Base-by-base conservation (phyloP, 768 basidiomycete species). In the Obba rivulosa region DNA sequence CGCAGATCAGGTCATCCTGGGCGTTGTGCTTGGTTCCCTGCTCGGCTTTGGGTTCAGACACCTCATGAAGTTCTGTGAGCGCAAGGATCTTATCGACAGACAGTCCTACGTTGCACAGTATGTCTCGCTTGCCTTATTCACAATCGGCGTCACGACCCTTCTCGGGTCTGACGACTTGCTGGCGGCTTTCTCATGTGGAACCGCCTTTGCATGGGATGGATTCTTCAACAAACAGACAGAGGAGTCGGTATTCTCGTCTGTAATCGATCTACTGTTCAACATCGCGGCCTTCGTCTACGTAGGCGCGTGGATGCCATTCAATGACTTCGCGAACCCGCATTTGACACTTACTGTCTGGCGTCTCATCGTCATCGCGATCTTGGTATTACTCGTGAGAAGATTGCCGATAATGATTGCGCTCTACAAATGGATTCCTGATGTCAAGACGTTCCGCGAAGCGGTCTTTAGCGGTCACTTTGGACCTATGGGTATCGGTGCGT, bases 281-380 rank as follows among this genome's bases (percentile, higher is more conserved):
- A 80, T 92, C 53, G 91, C 92, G 23, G 88, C 89, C 3, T 97
- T 98, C 71, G 83, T 97, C 43, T 97, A 87, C 62, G 87, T 98
- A 52, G 96, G 96, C 51, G 94, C 95, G 28, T 93, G 94, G 85
- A 94, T 94, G 80, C 96, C 96, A 1, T 98, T 99, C 67, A 65
- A 76, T 60, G 74, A 76, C 42, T 98, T 95, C 72, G 69, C 73
- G 50, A 76, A 90, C 62, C 66, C 69, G 8, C 71, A 68, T 37
- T 71, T 87, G 56, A 84, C 85, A 2, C 71, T 99, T 42, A 78
- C 74, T 37, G 83, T 89, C 9, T 92, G 92, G 88, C 74, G 93
- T 23, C 75, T 99, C 17, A 66, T 96, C 43, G 83, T 91, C 34
- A 77, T 94, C 43, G 87, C 87, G 2, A 74, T 97, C 44, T 73